Evolutionary conservation across 1,284 basidiomycete genomes (phyloP).

Genomic region (Cutaneotrichosporon cutaneum): DNA sequence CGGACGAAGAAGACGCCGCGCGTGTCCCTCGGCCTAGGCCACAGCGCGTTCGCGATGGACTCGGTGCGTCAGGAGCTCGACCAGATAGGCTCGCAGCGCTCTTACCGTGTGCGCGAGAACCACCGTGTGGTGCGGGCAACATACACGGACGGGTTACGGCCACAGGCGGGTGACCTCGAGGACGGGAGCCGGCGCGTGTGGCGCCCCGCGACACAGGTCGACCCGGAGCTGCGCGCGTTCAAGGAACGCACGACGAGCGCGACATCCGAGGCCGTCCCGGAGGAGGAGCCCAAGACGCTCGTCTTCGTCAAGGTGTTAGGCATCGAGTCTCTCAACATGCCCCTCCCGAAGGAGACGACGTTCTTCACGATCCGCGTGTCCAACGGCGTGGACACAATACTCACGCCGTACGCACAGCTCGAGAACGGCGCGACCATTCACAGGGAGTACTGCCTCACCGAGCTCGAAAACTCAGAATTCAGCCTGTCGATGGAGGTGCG

Average conservation of each 20-base stretch:
- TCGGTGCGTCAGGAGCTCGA: conserved; percentile 48
- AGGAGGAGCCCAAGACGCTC: conserved; percentile 79
- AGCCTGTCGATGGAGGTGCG: conserved; percentile 79
- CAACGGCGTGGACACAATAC: conserved; percentile 95
- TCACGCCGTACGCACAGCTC: conserved; percentile 75
- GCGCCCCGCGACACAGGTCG: conserved; percentile 65
- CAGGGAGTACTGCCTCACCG: conserved; percentile 84
- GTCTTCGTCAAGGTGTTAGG: conserved; percentile 91
- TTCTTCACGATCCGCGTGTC: conserved; percentile 85
- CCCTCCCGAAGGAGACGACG: conserved; percentile 71
- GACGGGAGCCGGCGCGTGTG: conserved; percentile 69
- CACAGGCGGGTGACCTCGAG: conserved; percentile 72
- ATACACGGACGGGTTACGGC: conserved; percentile 64
- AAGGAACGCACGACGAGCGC: conserved; percentile 59
- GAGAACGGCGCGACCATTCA: conserved; percentile 68
- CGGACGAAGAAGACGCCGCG: conserved; percentile 29
- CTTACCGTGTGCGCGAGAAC: conserved; percentile 65
- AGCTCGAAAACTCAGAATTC: conserved; percentile 78
- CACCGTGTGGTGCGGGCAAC: conserved; percentile 72
- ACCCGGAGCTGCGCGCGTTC: conserved; percentile 74
- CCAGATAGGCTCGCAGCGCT: conserved; percentile 45
- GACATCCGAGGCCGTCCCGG: conserved; percentile 61
- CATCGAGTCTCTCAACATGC: conserved; percentile 69
- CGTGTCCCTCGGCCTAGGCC: conserved; percentile 45
- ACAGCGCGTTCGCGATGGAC: conserved; percentile 41